A percentile compares a stretch with the other conserved stretches of the same genome.
Evolutionary conservation across 2,329 filamentous ascomycete genomes (phyloP).

Genomic region (Botryotinia narcissicola): DNA sequence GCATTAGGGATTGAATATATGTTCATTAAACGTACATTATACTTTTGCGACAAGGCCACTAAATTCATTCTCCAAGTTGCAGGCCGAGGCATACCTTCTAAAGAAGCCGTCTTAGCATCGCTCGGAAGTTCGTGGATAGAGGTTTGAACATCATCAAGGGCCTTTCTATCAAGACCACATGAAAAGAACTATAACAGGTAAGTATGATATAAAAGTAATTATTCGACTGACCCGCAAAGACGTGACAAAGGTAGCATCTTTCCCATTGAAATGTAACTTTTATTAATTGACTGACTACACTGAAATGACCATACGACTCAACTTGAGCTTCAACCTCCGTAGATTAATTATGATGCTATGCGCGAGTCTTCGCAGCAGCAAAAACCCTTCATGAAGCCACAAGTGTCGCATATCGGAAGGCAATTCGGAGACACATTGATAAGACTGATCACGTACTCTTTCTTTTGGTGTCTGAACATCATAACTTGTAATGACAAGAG

Average conservation of each 20-base stretch:
- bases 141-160: neutral
- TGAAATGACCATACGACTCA: neutral
- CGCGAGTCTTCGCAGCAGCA: neutral
- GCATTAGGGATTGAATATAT: neutral
- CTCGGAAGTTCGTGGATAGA: conserved; percentile 1
- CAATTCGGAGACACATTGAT: neutral
- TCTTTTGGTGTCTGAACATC: neutral
- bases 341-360: neutral
- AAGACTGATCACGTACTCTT: conserved; percentile 8
- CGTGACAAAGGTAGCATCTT: neutral
- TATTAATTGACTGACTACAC: neutral
- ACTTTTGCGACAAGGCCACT: conserved; percentile 18
- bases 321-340: neutral
- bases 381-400: neutral
- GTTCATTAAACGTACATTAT: conserved; percentile 14
- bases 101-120: neutral
- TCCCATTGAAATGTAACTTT: neutral
- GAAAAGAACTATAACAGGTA: neutral
- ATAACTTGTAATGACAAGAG: neutral
- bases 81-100: neutral
- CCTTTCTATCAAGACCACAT: neutral
- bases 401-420: neutral
- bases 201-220: neutral
- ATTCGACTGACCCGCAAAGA: neutral
- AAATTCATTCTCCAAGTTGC: conserved; percentile 20